These are phyloP conservation scores for Aspergillus taichungensis DNA, from an alignment of 495 filamentous ascomycete genomes.

Conservation along the genomic window DNA sequence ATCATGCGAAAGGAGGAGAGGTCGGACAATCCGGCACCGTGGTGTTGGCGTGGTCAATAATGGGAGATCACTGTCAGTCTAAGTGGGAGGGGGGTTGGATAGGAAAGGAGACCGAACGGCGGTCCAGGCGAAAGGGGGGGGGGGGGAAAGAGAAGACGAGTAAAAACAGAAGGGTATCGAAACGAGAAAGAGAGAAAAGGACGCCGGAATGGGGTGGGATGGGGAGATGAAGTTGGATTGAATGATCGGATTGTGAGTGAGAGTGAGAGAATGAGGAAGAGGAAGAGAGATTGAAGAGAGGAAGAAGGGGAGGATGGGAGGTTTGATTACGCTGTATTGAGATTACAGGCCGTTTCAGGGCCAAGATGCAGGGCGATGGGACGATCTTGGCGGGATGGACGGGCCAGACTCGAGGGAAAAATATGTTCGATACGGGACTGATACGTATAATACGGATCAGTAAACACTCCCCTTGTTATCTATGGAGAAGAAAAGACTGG, in stretches of 20 bases:
- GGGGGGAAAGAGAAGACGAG: slow-evolving; percentile 4
- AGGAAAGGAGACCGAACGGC: slow-evolving; percentile 4
- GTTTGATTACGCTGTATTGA: background rate
- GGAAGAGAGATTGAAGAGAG: slow-evolving; percentile 4
- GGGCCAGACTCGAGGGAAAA: too few species aligned
- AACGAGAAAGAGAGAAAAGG: slow-evolving; percentile 5
- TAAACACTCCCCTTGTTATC: too few species aligned
- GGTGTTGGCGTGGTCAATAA: slow-evolving; percentile 6
- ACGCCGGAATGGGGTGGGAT: too few species aligned
- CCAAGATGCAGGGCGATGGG: too few species aligned
- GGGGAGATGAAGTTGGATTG: too few species aligned
- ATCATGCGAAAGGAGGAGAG: slow-evolving; percentile 5
- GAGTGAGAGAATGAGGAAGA: background rate
- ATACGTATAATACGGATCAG: too few species aligned
- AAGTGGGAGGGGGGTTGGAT: slow-evolving; percentile 2
- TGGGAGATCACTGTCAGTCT: background rate
- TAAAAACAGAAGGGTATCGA: background rate
- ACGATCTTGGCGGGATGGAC: too few species aligned
- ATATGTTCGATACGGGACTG: too few species aligned
- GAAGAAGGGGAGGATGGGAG: background rate
- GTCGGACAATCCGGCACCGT: slow-evolving; percentile 4
- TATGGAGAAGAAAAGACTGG: too few species aligned
- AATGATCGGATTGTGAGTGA: too few species aligned
- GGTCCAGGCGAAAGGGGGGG: background rate
- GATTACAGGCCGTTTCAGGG: slow-evolving; percentile 12